These are phyloP conservation scores for Psilocybe tampanensis DNA, from an alignment of 768 basidiomycete genomes.

Conservation along the genomic window DNA sequence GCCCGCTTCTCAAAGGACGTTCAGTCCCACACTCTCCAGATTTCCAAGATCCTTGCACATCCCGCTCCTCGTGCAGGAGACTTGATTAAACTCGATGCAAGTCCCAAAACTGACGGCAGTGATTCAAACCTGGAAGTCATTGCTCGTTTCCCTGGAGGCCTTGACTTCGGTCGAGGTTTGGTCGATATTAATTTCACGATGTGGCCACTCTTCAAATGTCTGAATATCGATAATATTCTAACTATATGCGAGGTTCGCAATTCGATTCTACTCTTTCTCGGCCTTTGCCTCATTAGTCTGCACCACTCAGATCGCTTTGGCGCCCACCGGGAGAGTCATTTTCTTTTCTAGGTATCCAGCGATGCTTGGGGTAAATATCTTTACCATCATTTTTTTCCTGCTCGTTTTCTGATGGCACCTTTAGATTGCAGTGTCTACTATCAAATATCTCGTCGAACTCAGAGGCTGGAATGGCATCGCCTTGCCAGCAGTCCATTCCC, in stretches of 20 bases:
- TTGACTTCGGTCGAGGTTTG: conserved; percentile 89
- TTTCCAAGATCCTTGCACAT: conserved; percentile 84
- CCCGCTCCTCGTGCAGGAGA: conserved; percentile 89
- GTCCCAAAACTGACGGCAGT: conserved; percentile 57
- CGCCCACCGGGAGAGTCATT: conserved; percentile 83
- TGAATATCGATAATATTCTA: conserved; percentile 92
- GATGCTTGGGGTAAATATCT: conserved; percentile 75
- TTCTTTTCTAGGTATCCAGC: conserved; percentile 90
- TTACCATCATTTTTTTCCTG: neutral
- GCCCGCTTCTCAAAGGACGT: conserved; percentile 94
- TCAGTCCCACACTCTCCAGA: conserved; percentile 88
- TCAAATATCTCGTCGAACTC: conserved; percentile 90
- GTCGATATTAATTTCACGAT: conserved; percentile 96
- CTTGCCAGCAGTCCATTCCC: conserved; percentile 78
- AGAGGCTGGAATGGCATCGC: conserved; percentile 93
- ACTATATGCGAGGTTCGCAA: conserved; percentile 81
- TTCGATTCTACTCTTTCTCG: neutral
- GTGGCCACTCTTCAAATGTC: conserved; percentile 94
- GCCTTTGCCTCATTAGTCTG: neutral
- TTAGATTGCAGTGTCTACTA: conserved; percentile 84
- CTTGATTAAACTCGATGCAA: conserved; percentile 83
- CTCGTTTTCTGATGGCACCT: neutral
- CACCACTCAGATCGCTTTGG: conserved; percentile 70
- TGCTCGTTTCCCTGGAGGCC: conserved; percentile 88
- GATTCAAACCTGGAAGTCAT: conserved; percentile 75